These are phyloP conservation scores for Colletotrichum eremochloae DNA, from an alignment of 2,329 filamentous ascomycete genomes.

Conservation along the genomic window DNA sequence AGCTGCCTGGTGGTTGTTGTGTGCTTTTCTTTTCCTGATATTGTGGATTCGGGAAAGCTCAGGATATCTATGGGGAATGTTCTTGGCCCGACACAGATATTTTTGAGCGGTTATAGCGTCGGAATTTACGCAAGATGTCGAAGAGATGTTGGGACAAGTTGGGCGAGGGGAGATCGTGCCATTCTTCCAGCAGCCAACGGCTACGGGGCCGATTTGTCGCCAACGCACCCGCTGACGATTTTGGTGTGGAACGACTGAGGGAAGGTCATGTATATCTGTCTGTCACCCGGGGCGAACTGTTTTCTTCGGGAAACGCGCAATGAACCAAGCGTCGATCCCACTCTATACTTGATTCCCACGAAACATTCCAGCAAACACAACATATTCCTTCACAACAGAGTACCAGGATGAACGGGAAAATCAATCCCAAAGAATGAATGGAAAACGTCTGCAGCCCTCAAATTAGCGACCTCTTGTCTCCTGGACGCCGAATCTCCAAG, in stretches of 20 bases:
- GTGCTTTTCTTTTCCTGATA: not conserved
- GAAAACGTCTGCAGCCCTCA: too few species aligned
- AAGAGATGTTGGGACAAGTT: not conserved
- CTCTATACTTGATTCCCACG: too few species aligned
- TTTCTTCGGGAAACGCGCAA: constrained; percentile 43
- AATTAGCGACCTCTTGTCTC: not conserved
- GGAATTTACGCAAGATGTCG: not conserved
- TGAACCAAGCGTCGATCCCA: too few species aligned
- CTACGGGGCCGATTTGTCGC: constrained; percentile 59
- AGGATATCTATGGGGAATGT: not conserved
- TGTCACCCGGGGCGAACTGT: constrained; percentile 47
- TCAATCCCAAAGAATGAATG: too few species aligned
- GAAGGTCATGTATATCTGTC: constrained; percentile 52
- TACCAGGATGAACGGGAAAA: too few species aligned
- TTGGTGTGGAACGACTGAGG: constrained; percentile 51
- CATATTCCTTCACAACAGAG: too few species aligned
- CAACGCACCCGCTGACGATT: constrained; percentile 53
- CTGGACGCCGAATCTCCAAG: constrained; percentile 14
- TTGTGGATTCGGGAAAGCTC: not conserved
- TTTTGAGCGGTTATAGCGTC: not conserved
- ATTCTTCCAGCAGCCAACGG: constrained; percentile 61
- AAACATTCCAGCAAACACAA: too few species aligned
- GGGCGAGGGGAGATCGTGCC: constrained; percentile 57
- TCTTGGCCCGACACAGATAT: not conserved
- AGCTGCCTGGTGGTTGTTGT: not conserved